Evolutionary conservation across 805 yeast species (phyloP).

Genomic region (Metschnikowia similis): DNA sequence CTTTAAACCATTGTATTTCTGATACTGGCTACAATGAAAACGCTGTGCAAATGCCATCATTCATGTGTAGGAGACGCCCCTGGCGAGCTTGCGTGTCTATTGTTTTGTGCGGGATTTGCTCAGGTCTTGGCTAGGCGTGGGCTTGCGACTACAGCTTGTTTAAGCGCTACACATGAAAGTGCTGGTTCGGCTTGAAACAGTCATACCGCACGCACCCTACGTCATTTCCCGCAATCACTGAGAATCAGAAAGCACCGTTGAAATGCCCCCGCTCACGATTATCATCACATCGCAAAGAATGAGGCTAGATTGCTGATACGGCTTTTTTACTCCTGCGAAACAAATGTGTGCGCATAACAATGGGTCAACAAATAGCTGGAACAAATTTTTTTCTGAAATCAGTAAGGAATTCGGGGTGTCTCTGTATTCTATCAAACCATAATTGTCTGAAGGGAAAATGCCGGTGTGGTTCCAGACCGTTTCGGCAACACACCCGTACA

Average conservation of each 20-base stretch:
- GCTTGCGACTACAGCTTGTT: not conserved
- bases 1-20: not conserved
- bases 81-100: not conserved
- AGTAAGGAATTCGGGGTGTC: not conserved
- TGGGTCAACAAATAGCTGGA: not conserved
- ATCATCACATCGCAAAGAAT: not conserved
- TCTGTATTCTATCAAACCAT: not conserved
- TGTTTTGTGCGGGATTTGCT: not conserved
- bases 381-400: not conserved
- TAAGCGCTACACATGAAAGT: not conserved
- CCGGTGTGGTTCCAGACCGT: not conserved
- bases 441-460: not conserved
- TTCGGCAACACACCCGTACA: not conserved
- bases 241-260: no score
- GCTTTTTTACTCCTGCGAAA: not conserved
- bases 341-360: not conserved
- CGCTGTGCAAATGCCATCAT: not conserved
- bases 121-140: not conserved
- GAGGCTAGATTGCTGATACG: not conserved
- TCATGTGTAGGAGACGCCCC: not conserved
- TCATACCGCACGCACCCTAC: not conserved
- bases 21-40: not conserved
- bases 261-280: not conserved
- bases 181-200: constrained; percentile 1
- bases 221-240: no score